Percentiles rank a stretch among this genome's conserved stretches.
Evolutionary conservation across 495 filamentous ascomycete species (phyloP).

Genomic region (Aspergillus kassunensis): DNA sequence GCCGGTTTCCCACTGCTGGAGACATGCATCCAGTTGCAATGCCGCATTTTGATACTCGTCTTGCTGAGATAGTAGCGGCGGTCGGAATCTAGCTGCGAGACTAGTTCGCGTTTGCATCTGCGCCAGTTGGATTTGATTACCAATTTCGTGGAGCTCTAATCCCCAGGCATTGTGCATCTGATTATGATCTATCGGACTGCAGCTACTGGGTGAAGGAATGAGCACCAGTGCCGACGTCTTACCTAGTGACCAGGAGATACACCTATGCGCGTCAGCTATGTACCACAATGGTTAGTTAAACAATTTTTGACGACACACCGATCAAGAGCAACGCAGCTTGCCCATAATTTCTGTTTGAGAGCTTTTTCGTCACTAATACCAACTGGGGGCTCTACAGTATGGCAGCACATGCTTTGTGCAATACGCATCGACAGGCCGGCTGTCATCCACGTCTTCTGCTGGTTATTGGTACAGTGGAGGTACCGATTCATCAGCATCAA

Average conservation of each 20-base stretch:
- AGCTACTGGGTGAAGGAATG: constrained; percentile 6
- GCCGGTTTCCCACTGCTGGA: constrained; percentile 22
- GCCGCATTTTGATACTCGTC: constrained; percentile 21
- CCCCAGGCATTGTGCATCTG: background rate
- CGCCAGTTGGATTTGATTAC: constrained; percentile 23
- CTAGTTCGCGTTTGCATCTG: constrained; percentile 18
- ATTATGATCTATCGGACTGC: background rate
- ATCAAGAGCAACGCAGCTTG: constrained; percentile 21
- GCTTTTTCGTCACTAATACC: background rate
- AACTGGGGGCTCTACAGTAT: background rate
- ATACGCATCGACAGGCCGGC: constrained; percentile 27
- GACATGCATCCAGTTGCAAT: constrained; percentile 20
- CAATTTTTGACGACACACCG: constrained; percentile 8
- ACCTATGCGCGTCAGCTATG: constrained; percentile 13
- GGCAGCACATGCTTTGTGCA: constrained; percentile 22
- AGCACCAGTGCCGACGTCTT: constrained; percentile 16
- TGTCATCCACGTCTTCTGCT: constrained; percentile 30
- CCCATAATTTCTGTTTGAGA: constrained; percentile 20
- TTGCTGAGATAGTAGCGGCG: constrained; percentile 16
- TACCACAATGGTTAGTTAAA: background rate
- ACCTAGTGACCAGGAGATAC: constrained; percentile 24
- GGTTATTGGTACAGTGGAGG: constrained; percentile 28
- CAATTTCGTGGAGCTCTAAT: constrained; percentile 20
- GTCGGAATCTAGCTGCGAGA: constrained; percentile 9
- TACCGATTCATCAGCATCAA: constrained; percentile 30